Evolutionary conservation across 129 eudicot species (phyloP).

Genomic region (Dittrichia graveolens): DNA sequence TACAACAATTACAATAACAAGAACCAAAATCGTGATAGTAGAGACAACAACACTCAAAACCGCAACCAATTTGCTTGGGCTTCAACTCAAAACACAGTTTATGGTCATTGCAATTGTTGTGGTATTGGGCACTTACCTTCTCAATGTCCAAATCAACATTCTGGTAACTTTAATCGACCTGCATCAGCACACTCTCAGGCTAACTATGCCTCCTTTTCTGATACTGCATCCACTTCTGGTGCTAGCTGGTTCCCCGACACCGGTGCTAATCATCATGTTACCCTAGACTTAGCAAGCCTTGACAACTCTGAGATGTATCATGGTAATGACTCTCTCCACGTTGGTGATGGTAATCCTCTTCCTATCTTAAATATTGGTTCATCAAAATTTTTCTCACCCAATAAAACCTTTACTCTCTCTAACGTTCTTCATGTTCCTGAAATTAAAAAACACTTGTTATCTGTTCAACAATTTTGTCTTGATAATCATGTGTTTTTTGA

Average conservation of each 20-base stretch:
- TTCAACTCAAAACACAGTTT: not conserved
- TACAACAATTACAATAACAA: not conserved
- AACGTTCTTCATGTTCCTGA: too few relatives aligned
- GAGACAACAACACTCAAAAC: not conserved
- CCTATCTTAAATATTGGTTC: not conserved
- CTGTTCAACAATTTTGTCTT: too few relatives aligned
- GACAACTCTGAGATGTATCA: not conserved
- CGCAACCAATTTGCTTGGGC: not conserved
- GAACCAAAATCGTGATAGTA: too few relatives aligned
- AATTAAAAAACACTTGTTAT: too few relatives aligned
- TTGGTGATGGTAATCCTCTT: not conserved
- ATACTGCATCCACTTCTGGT: not conserved
- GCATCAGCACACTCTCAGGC: not conserved
- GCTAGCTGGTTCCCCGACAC: not conserved
- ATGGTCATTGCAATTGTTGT: slow-evolving; percentile 8
- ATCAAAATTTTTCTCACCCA: too few relatives aligned
- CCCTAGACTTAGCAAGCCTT: not conserved
- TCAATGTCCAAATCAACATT: slow-evolving; percentile 5
- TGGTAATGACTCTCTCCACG: not conserved
- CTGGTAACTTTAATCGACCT: not conserved
- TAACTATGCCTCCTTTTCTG: not conserved
- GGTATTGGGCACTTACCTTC: not conserved
- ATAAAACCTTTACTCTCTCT: too few relatives aligned
- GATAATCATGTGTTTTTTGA: too few relatives aligned
- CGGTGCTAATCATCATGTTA: not conserved